Evolutionary conservation across 2,329 filamentous ascomycete genomes (phyloP).

Genomic region (Ploettnerulaceae sp.): DNA sequence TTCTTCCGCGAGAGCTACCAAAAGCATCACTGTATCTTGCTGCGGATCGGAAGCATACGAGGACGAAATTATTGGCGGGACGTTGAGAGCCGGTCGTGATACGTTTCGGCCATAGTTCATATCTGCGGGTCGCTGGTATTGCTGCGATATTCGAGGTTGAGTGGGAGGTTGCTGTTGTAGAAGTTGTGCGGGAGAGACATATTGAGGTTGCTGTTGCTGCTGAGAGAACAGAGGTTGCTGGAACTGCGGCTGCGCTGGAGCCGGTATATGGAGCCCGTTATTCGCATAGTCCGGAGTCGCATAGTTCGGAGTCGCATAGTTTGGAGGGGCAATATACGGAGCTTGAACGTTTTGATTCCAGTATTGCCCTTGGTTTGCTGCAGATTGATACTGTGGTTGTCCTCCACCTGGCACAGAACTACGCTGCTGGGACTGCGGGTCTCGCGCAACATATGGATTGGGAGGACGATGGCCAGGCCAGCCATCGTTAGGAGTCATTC

Average conservation of each 20-base stretch:
- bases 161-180: constrained; percentile 23
- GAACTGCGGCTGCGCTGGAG: constrained; percentile 2
- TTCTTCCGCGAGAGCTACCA: constrained; percentile 71
- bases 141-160: constrained; percentile 14
- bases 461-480: constrained; percentile 24
- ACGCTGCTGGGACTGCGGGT: constrained; percentile 13
- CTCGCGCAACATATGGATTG: constrained; percentile 16
- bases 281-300: constrained; percentile 16
- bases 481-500: constrained; percentile 20
- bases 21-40: constrained; percentile 37
- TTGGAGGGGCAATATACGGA: constrained; percentile 16
- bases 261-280: constrained; percentile 12
- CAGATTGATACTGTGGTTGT: constrained; percentile 8
- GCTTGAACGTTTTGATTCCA: constrained; percentile 18
- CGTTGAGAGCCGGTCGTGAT: constrained; percentile 8
- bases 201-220: constrained; percentile 19
- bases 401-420: background rate
- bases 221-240: background rate
- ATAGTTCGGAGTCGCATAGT: constrained; percentile 19
- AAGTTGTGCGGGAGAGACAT: constrained; percentile 33
- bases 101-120: constrained; percentile 9
- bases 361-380: constrained; percentile 12
- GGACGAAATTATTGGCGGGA: constrained; percentile 10
- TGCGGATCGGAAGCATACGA: constrained; percentile 7
- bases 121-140: constrained; percentile 14